Evolutionary conservation across 768 basidiomycete species (phyloP), one percentile per base, ranked within the genome.

Genomic region (Boletus pseudopeckii): DNA sequence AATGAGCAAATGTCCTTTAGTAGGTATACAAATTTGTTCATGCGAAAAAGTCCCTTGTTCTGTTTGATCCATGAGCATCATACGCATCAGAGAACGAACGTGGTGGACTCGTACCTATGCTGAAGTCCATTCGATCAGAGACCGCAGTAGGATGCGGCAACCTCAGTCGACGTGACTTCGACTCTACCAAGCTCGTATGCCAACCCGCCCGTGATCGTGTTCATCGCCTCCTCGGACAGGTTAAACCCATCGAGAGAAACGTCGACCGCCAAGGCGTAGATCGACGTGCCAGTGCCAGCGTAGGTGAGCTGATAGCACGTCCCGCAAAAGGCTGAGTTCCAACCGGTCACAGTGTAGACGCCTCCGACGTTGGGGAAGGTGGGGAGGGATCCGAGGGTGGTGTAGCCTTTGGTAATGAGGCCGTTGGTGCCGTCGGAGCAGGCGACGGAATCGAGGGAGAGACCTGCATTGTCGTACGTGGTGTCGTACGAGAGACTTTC

Each of bases 191-290:
- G 62, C 34, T 73, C 61, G 39, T 65, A 71, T 0, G 77, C 84
- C 58, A 78, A 68, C 34, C 71, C 73, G 45, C 71, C 68, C 11
- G 83, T 85, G 55, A 85, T 64, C 14, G 58, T 60, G 55, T 84
- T 77, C 81, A 85, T 80, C n/a, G 83, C 81, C 20, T 61, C 67
- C 56, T 75, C 60, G 1, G 80, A 76, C 28, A 84, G 64, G 52
- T 79, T 81, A 59, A 81, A 83, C 7, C 74, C 77, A 0, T 57
- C 56, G 3, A 5, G 26, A 10, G 61, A 57, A 17, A 45, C 44
- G 38, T 73, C 74, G 10, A 74, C 61, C 6, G 71, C 73, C 50
- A 69, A 52, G 5, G 65, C 45, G 14, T 18, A 2, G 38, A 74
- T 38, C 2, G 57, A 63, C 5, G 4, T 58, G 30, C n/a, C 43